Percentiles rank a stretch among this genome's conserved stretches.
Conservation (phyloP, 2,329 filamentous ascomycete species). For the Pestalotiopsis fici region DNA sequence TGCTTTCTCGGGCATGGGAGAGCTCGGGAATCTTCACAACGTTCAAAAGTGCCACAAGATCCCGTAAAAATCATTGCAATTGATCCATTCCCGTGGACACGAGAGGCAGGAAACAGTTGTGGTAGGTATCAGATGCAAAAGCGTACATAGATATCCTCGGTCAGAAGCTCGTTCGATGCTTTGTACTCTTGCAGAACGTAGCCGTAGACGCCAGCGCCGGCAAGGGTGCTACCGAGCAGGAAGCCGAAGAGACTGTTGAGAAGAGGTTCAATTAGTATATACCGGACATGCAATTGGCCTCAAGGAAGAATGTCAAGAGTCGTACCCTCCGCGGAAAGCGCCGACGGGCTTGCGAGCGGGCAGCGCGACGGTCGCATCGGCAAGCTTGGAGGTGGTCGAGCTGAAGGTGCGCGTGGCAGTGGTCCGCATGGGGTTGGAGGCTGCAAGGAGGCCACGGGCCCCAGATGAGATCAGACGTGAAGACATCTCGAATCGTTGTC, state of each 20-base stretch:
- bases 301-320: background rate
- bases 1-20: background rate
- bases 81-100: background rate
- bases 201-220: constrained; percentile 83
- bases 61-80: background rate
- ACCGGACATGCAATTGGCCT: background rate
- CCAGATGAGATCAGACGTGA: constrained; percentile 42
- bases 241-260: constrained; percentile 82
- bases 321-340: constrained; percentile 61
- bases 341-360: constrained; percentile 61
- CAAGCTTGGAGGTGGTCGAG: constrained; percentile 46
- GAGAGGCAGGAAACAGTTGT: background rate
- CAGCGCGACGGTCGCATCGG: constrained; percentile 44
- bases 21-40: constrained; percentile 7
- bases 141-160: constrained; percentile 94
- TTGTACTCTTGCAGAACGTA: constrained; percentile 95
- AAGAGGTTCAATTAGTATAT: background rate
- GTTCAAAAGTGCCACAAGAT: background rate
- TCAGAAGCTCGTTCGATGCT: constrained; percentile 87
- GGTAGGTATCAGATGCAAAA: constrained; percentile 36
- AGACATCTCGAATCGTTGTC: constrained; percentile 39
- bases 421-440: constrained; percentile 16
- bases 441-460: constrained; percentile 10
- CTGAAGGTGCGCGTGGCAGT: constrained; percentile 45
- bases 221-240: constrained; percentile 78